A percentile compares a stretch with the other conserved stretches of the same genome.
These are phyloP conservation scores for Huntiella savannae DNA, from an alignment of 2,329 filamentous ascomycete genomes.

Conservation along the genomic window DNA sequence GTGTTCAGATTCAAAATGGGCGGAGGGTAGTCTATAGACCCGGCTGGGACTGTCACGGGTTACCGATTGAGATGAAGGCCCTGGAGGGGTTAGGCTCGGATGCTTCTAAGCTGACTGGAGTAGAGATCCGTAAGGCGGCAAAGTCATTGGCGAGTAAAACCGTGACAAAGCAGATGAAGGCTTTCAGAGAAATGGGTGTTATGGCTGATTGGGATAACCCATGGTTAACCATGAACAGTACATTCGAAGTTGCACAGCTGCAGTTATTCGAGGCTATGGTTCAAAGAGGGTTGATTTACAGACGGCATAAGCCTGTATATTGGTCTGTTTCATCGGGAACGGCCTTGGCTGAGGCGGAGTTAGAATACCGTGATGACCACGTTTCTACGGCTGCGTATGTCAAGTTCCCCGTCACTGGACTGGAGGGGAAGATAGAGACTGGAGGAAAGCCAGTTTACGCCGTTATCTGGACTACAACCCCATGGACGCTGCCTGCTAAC, in stretches of 20 bases:
- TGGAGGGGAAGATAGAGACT: background rate
- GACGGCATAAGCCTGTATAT: conserved; percentile 66
- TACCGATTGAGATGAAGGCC: conserved; percentile 93
- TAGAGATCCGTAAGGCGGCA: conserved; percentile 45
- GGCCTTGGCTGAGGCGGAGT: conserved; percentile 64
- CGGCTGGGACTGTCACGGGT: conserved; percentile 94
- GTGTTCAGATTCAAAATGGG: conserved; percentile 59
- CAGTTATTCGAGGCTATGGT: conserved; percentile 60
- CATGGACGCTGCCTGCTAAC: conserved; percentile 92
- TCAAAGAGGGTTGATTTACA: conserved; percentile 52
- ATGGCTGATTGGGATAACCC: conserved; percentile 64
- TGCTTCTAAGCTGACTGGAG: conserved; percentile 24
- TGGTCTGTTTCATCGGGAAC: conserved; percentile 68
- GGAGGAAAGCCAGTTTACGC: conserved; percentile 40
- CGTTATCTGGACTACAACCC: conserved; percentile 97
- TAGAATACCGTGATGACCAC: conserved; percentile 66
- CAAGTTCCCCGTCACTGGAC: conserved; percentile 47
- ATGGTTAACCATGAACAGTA: conserved; percentile 63
- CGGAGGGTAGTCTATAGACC: conserved; percentile 64
- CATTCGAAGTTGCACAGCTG: conserved; percentile 57
- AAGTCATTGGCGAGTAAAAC: conserved; percentile 47
- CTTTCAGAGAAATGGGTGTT: conserved; percentile 53
- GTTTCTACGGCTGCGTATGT: conserved; percentile 58
- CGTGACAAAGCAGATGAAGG: conserved; percentile 51
- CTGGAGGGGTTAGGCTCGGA: conserved; percentile 32